Conservation (phyloP, 108 stramenopile genomes). For the Skeletonema costatum region DNA sequence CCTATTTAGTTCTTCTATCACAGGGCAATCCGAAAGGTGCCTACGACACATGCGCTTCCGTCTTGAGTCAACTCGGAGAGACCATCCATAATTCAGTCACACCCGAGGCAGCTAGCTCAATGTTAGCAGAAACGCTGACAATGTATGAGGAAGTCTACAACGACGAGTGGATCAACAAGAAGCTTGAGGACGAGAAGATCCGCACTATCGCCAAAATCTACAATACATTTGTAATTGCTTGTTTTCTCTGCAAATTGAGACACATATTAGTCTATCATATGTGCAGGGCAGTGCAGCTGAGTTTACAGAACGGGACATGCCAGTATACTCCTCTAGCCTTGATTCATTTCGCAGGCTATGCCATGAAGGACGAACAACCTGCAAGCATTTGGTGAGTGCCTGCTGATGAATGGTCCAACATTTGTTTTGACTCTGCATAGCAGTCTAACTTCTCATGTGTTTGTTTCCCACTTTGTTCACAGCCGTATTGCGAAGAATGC, state of each 20-base stretch:
- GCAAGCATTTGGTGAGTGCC: neutral
- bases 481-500: neutral
- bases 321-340: neutral
- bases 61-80: neutral
- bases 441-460: neutral
- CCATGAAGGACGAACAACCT: neutral
- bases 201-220: neutral
- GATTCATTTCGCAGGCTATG: neutral
- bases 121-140: neutral
- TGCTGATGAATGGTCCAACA: too few species aligned
- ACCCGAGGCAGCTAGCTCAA: neutral
- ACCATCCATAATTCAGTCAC: neutral
- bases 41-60: neutral
- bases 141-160: neutral
- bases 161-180: neutral
- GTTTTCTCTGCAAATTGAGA: neutral
- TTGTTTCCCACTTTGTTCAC: neutral
- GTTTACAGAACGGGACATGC: neutral
- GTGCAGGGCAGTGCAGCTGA: neutral
- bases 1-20: constrained; percentile 20
- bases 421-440: too few species aligned
- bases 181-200: neutral
- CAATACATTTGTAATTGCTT: neutral
- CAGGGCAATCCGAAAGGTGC: neutral
- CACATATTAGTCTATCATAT: neutral